Conservation (phyloP, 495 filamentous ascomycete species). For the Podospora pseudoanserina region DNA sequence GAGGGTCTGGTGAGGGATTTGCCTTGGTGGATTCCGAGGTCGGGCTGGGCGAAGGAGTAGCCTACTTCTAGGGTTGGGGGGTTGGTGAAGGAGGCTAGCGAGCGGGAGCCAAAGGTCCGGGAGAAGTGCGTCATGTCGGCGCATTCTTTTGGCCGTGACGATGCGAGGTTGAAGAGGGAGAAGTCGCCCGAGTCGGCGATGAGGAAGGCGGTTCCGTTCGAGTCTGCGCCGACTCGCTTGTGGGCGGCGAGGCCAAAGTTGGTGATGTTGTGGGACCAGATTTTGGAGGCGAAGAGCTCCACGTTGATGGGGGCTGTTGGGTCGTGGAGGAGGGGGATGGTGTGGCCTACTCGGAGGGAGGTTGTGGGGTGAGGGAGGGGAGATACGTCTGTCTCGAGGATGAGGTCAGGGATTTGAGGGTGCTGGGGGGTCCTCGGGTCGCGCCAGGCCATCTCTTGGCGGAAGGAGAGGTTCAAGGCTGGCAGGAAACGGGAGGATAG, state of each 20-base stretch:
- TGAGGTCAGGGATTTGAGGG: background rate
- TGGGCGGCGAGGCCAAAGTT: constrained; percentile 26
- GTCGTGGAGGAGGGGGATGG: constrained; percentile 16
- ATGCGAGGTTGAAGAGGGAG: constrained; percentile 6
- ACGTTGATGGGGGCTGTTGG: constrained; percentile 20
- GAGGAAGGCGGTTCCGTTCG: constrained; percentile 21
- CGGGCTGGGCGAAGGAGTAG: constrained; percentile 22
- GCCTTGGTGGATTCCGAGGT: constrained; percentile 23
- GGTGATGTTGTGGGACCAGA: background rate
- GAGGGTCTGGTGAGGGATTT: constrained; percentile 24
- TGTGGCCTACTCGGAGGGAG: constrained; percentile 23
- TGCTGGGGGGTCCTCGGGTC: background rate
- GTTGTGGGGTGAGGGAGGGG: constrained; percentile 22
- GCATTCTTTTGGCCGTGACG: constrained; percentile 19
- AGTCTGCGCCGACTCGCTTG: background rate
- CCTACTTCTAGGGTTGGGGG: constrained; percentile 28
- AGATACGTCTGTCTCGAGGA: constrained; percentile 28
- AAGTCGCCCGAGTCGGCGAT: constrained; percentile 27
- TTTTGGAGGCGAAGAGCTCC: constrained; percentile 23
- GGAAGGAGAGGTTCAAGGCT: constrained; percentile 17
- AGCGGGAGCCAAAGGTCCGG: background rate
- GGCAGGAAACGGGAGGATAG: constrained; percentile 25
- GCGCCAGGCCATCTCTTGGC: constrained; percentile 25
- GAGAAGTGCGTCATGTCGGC: constrained; percentile 22
- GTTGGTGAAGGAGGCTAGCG: constrained; percentile 17